phyloP scores from a whole-genome alignment of 1,284 basidiomycete species.

The Cryptococcus sp. region DNA sequence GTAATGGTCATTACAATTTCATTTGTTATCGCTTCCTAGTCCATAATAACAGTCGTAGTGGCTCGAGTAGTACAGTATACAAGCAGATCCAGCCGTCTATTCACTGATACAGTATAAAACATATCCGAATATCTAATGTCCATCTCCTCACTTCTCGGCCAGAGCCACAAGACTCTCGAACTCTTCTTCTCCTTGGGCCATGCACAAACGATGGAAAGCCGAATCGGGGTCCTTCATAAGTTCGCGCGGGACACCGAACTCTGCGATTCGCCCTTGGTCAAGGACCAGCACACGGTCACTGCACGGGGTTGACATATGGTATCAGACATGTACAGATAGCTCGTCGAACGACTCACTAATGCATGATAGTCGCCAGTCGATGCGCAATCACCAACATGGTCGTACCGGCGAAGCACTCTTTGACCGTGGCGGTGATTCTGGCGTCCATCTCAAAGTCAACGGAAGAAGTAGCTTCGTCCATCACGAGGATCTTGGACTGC shows the following conservation, averaged over 20 bases:
- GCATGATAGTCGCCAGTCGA: slow-evolving; percentile 61
- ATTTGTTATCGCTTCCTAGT: too few species aligned
- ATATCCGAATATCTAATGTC: too few species aligned
- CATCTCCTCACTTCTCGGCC: slow-evolving; percentile 4
- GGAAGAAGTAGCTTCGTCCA: slow-evolving; percentile 73
- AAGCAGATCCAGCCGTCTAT: too few species aligned
- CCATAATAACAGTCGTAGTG: too few species aligned
- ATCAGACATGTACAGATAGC: background rate
- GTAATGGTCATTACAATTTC: too few species aligned
- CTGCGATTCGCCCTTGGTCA: slow-evolving; percentile 61
- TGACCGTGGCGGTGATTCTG: slow-evolving; percentile 72
- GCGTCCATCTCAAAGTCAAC: slow-evolving; percentile 81
- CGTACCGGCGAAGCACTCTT: slow-evolving; percentile 64
- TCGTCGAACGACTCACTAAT: slow-evolving; percentile 36
- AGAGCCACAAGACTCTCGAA: slow-evolving; percentile 30
- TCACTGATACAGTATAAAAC: too few species aligned
- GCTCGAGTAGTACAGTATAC: too few species aligned
- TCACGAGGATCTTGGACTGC: slow-evolving; percentile 67
- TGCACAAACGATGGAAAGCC: slow-evolving; percentile 41
- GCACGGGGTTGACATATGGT: background rate
- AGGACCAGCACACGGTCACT: slow-evolving; percentile 76
- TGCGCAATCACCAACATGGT: slow-evolving; percentile 74
- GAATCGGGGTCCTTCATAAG: slow-evolving; percentile 29
- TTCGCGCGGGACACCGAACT: slow-evolving; percentile 39
- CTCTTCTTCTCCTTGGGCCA: slow-evolving; percentile 45